These are phyloP conservation scores for Aphanomyces euteiches DNA, from an alignment of 352 stramenopile species.

Conservation along the genomic window DNA sequence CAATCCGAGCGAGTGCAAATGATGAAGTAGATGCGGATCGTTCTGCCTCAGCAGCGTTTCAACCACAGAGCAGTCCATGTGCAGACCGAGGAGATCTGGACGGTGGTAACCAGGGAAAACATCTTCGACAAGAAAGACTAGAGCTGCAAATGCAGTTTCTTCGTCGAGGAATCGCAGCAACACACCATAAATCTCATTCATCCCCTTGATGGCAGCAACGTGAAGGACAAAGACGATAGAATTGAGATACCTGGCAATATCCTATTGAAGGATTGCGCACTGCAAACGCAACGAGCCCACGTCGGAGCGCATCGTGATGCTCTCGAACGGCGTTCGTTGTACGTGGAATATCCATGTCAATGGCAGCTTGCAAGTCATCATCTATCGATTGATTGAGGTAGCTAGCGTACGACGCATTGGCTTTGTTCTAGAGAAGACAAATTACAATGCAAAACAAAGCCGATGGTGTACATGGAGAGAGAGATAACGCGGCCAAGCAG, in stretches of 20 bases:
- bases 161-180: slow-evolving; percentile 62
- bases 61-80: slow-evolving; percentile 80
- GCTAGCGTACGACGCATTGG: too few relatives aligned
- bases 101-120: slow-evolving; percentile 75
- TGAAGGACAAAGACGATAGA: background rate
- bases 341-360: slow-evolving; percentile 76
- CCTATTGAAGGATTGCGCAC: slow-evolving; percentile 67
- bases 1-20: slow-evolving; percentile 65
- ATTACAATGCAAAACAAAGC: too few relatives aligned
- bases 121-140: slow-evolving; percentile 70
- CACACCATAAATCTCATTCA: slow-evolving; percentile 79
- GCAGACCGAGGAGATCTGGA: slow-evolving; percentile 79
- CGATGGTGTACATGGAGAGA: background rate
- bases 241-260: slow-evolving; percentile 57
- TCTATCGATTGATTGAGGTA: background rate
- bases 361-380: slow-evolving; percentile 38
- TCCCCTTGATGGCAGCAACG: slow-evolving; percentile 36
- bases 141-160: slow-evolving; percentile 49
- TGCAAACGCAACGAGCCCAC: slow-evolving; percentile 70
- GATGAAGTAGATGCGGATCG: slow-evolving; percentile 60
- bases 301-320: slow-evolving; percentile 54
- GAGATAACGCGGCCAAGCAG: background rate
- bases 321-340: slow-evolving; percentile 56
- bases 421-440: too few relatives aligned
- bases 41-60: slow-evolving; percentile 76